Evolutionary conservation across 139 green algal species (phyloP).

Genomic region (Micractinium conductrix): DNA sequence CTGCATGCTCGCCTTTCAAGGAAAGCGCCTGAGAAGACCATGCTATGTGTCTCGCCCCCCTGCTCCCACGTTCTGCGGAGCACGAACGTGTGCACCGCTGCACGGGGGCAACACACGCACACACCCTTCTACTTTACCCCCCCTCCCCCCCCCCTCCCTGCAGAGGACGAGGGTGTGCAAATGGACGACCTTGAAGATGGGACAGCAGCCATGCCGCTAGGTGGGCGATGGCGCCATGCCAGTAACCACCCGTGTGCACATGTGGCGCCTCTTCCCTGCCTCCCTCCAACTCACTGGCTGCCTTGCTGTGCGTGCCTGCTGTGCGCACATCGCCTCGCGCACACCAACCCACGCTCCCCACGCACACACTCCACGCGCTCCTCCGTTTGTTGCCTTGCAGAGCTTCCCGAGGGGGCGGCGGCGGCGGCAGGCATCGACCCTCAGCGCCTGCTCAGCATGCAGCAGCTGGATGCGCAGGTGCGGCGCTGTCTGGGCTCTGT

Average conservation of each 20-base stretch:
- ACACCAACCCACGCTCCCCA: no score
- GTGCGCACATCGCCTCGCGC: no score
- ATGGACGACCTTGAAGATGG: conserved; percentile 45
- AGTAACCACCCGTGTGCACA: not conserved
- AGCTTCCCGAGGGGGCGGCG: not conserved
- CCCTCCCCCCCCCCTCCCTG: not conserved
- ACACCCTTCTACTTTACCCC: not conserved
- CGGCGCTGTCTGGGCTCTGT: no score
- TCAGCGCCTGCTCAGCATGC: not conserved
- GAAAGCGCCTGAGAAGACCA: no score
- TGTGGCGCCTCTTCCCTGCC: not conserved
- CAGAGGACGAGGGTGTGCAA: conserved; percentile 68
- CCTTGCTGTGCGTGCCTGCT: no score
- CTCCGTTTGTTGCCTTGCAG: not conserved
- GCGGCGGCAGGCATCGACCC: not conserved
- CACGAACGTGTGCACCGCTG: no score
- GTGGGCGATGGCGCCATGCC: not conserved
- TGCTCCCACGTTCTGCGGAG: no score
- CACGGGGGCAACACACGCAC: no score
- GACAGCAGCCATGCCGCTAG: conserved; percentile 16
- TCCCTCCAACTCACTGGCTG: not conserved
- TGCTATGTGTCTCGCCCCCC: no score
- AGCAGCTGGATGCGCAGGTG: conserved; percentile 25
- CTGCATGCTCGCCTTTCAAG: no score
- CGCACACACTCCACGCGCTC: no score